Conservation (phyloP, 441 rosid species). For the Capsella rubella region DNA sequence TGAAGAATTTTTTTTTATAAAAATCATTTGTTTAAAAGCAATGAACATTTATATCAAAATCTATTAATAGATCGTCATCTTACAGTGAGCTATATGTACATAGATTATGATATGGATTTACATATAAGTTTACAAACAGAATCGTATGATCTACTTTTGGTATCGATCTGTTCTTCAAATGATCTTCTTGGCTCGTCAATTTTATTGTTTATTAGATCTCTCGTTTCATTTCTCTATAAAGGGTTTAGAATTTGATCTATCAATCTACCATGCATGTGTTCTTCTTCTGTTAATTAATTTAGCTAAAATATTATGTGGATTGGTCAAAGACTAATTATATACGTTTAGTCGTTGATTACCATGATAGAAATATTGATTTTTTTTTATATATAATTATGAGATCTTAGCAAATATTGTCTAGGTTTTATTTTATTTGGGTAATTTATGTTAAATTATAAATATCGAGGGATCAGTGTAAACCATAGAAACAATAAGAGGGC, state of each 20-base stretch:
- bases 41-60: background rate
- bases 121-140: background rate
- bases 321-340: no score
- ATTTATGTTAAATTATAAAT: background rate
- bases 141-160: background rate
- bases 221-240: background rate
- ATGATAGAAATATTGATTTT: no score
- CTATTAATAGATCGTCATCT: background rate
- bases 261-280: background rate
- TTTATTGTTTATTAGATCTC: background rate
- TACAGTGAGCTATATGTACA: background rate
- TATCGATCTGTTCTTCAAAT: background rate
- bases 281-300: no score
- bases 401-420: background rate
- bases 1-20: background rate
- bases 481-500: background rate
- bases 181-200: background rate
- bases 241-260: background rate
- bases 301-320: no score
- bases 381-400: background rate
- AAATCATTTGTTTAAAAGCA: background rate
- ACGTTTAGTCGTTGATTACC: background rate
- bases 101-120: background rate
- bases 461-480: background rate
- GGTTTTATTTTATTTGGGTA: background rate